Evolutionary conservation across 495 filamentous ascomycete species (phyloP), one percentile per base, ranked within the genome.

Genomic region (Penicillium soppii): DNA sequence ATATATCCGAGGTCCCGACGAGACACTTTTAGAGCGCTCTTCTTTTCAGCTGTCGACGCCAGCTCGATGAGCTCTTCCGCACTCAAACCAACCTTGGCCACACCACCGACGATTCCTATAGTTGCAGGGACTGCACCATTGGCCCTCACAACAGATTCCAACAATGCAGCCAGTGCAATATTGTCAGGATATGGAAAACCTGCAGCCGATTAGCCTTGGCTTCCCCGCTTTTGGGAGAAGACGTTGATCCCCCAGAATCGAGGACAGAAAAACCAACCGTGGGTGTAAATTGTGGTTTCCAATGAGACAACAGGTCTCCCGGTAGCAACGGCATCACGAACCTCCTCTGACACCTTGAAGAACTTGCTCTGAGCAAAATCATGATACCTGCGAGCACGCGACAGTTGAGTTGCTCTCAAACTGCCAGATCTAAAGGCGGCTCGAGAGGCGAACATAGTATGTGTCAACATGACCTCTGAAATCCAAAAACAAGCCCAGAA

Each of bases 91-190:
- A 98, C 87, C 7, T 79, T 82, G 12, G 91, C 90, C 36, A 91
- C 72, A 25, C 94, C 94, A 56, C 85, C 81, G 7, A 96, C 62
- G 17, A 98, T 77, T 33, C 90, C 94, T 63, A 95, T 88, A 1
- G 92, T 95, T 15, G 94, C 94, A n/a, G 94, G 94, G 17, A 97
- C 80, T 13, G 83, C 94, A 27, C 94, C 94, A 69, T 91, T 82
- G 7, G 71, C 65, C 45, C 94, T 85, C 32, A 97, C 84, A 7
- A 91, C 71, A 7, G 79, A 79, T 67, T 97, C 92, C 12, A 96
- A 76, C 17, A 80, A 65, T 7, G 75, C 70, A 13, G 87, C 84
- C 5, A 98, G 80, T 8, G 81, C 77, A 30, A 87, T 72, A 55
- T 90, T 92, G 29, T 92, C 87, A 2, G 90, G 84, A 51, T 90